Conservation (phyloP, 164 flowering plant genomes). For the Annona squamosa region DNA sequence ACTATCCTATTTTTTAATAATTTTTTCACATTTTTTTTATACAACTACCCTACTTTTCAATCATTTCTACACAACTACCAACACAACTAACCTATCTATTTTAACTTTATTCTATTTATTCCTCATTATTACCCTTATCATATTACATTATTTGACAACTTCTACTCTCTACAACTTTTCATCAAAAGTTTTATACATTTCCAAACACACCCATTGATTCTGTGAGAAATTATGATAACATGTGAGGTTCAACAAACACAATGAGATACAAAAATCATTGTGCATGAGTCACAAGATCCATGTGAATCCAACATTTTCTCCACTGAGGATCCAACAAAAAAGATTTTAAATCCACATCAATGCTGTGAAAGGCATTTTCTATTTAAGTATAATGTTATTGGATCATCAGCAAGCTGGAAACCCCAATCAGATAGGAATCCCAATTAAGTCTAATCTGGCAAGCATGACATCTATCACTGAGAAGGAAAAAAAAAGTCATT, state of each 20-base stretch:
- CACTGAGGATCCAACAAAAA: not conserved
- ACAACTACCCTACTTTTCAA: no score
- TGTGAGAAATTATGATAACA: not conserved
- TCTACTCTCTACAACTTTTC: no score
- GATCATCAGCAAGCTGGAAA: not conserved
- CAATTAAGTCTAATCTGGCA: not conserved
- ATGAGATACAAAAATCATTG: not conserved
- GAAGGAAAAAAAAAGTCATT: not conserved
- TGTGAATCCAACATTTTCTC: not conserved
- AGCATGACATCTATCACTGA: not conserved
- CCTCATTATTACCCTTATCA: no score
- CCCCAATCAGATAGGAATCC: not conserved
- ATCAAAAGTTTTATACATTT: no score
- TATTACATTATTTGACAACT: no score
- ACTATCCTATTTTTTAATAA: no score
- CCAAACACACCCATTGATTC: not conserved
- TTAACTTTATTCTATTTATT: no score
- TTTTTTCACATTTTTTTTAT: no score
- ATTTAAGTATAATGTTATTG: not conserved
- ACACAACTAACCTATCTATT: no score
- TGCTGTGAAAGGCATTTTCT: not conserved
- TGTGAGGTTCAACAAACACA: not conserved
- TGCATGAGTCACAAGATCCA: not conserved
- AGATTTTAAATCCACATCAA: not conserved
- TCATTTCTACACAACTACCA: no score